Conservation (phyloP, 495 filamentous ascomycete species). For the Coniosporium apollinis region DNA sequence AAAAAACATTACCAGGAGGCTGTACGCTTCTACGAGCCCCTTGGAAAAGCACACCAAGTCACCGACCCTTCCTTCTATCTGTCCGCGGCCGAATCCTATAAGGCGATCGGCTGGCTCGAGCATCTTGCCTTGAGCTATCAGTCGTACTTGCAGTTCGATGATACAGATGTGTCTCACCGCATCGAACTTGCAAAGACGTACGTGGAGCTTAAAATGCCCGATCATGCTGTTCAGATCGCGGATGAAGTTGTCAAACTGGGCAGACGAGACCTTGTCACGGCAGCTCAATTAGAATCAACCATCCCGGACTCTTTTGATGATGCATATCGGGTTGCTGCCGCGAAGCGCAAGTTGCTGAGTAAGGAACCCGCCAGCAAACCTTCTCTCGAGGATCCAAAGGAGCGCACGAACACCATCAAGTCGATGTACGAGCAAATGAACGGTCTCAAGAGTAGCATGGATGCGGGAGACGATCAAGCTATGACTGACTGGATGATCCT, state of each 20-base stretch:
- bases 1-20: constrained; percentile 41
- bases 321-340: neutral
- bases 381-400: constrained; percentile 1
- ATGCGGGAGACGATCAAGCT: constrained; percentile 35
- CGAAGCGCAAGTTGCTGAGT: constrained; percentile 1
- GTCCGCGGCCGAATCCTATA: constrained; percentile 57
- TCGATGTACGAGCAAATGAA: constrained; percentile 39
- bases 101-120: constrained; percentile 38
- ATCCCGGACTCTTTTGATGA: neutral
- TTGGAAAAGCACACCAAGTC: constrained; percentile 38
- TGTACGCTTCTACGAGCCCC: constrained; percentile 53
- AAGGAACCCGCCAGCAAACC: constrained; percentile 1
- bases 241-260: constrained; percentile 54
- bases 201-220: constrained; percentile 47
- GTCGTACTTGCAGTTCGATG: constrained; percentile 50
- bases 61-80: constrained; percentile 48
- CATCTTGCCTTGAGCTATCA: constrained; percentile 63
- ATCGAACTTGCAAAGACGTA: constrained; percentile 66
- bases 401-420: constrained; percentile 5
- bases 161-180: constrained; percentile 50
- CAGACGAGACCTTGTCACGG: constrained; percentile 14
- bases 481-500: constrained; percentile 54
- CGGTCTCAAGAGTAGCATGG: constrained; percentile 32
- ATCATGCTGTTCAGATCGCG: constrained; percentile 56
- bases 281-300: constrained; percentile 2